phyloP scores from a whole-genome alignment of 345 rosid species.

The Eucalyptus polybractea region DNA sequence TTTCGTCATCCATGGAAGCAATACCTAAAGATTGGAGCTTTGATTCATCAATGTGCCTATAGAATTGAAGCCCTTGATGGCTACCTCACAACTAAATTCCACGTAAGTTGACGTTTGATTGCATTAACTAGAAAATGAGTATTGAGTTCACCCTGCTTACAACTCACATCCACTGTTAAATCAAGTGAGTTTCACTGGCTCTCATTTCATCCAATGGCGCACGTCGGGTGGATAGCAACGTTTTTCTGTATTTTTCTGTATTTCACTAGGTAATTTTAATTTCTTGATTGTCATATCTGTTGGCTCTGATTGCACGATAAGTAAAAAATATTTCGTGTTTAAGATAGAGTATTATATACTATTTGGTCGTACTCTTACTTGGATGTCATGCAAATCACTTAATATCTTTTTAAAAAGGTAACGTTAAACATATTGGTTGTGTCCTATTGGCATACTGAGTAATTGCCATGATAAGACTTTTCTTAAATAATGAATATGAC shows the following conservation, averaged over 20 bases:
- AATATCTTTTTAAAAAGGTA: background rate
- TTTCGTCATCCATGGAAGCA: constrained; percentile 78
- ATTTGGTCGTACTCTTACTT: no score
- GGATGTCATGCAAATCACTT: background rate
- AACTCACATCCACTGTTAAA: background rate
- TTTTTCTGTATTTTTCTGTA: background rate
- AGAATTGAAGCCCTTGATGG: constrained; percentile 46
- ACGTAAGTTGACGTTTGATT: constrained; percentile 5
- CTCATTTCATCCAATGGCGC: background rate
- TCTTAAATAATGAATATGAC: background rate
- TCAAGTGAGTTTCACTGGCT: background rate
- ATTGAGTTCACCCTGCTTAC: background rate
- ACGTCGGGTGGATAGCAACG: background rate
- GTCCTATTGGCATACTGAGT: background rate
- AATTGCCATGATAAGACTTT: background rate
- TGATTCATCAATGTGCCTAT: constrained; percentile 49
- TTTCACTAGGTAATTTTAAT: background rate
- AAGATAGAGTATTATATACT: no score
- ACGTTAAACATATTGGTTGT: background rate
- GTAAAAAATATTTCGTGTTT: background rate
- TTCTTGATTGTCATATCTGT: background rate
- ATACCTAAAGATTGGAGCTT: constrained; percentile 38
- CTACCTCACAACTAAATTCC: constrained; percentile 22
- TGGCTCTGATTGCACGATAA: no score
- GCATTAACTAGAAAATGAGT: background rate